phyloP scores from a whole-genome alignment of 768 basidiomycete species.

The Clavaria fumosa region DNA sequence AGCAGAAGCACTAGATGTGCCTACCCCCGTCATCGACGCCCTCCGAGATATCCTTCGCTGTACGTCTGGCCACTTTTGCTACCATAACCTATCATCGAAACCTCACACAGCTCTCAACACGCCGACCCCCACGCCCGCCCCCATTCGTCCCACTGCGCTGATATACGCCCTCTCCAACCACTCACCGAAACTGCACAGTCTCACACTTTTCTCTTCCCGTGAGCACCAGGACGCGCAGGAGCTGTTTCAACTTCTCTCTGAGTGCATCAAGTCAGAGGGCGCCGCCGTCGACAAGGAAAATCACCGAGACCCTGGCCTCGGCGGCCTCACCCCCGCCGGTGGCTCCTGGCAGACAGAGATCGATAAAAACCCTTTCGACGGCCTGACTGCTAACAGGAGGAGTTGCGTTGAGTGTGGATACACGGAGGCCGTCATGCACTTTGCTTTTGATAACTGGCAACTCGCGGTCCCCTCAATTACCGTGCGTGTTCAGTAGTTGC shows the following conservation, averaged over 20 bases:
- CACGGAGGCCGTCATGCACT: slow-evolving; percentile 89
- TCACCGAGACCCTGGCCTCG: slow-evolving; percentile 54
- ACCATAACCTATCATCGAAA: slow-evolving; percentile 5
- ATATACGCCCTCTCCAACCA: slow-evolving; percentile 51
- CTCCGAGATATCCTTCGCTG: slow-evolving; percentile 56
- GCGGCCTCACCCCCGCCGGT: slow-evolving; percentile 28
- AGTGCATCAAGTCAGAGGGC: slow-evolving; percentile 80
- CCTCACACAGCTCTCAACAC: slow-evolving; percentile 42
- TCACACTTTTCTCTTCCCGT: slow-evolving; percentile 66
- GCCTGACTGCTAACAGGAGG: slow-evolving; percentile 77
- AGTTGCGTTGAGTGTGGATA: slow-evolving; percentile 86
- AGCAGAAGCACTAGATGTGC: slow-evolving; percentile 67
- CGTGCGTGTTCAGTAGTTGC: slow-evolving; percentile 26
- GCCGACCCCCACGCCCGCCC: slow-evolving; percentile 36
- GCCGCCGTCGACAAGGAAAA: slow-evolving; percentile 56
- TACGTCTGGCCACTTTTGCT: slow-evolving; percentile 19
- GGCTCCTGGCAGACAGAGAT: too few species aligned
- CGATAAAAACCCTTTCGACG: slow-evolving; percentile 70
- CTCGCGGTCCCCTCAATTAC: slow-evolving; percentile 51
- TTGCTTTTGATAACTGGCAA: slow-evolving; percentile 76
- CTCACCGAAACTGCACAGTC: slow-evolving; percentile 31
- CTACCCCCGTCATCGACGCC: slow-evolving; percentile 76
- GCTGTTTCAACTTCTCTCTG: slow-evolving; percentile 86
- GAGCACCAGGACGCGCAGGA: slow-evolving; percentile 99
- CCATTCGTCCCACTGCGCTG: slow-evolving; percentile 59